Evolutionary conservation across 176 grass and related monocot genomes (phyloP).

Genomic region (Cenchrus purpureus): DNA sequence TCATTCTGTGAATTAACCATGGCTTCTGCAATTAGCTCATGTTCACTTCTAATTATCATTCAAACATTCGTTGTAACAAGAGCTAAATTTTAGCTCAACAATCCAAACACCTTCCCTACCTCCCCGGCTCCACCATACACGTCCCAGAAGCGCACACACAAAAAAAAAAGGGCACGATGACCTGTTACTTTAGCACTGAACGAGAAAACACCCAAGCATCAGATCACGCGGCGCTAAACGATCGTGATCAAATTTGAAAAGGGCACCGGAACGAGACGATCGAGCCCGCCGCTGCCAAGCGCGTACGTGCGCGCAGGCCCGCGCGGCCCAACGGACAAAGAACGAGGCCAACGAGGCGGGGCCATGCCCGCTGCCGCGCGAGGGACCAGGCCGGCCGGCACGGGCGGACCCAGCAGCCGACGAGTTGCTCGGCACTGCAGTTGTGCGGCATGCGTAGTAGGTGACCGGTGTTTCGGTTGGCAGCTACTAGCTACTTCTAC

Average conservation of each 20-base stretch:
- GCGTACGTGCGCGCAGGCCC: constrained; percentile 43
- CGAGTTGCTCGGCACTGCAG: neutral
- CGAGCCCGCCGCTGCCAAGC: neutral
- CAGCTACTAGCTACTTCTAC: neutral
- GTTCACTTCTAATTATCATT: too few species aligned
- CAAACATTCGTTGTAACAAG: too few species aligned
- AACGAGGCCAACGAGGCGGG: neutral
- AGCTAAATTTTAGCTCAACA: too few species aligned
- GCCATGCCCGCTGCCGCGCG: neutral
- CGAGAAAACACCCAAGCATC: too few species aligned
- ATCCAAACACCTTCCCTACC: too few species aligned
- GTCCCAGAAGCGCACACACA: too few species aligned
- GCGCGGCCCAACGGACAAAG: neutral
- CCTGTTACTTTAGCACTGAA: neutral
- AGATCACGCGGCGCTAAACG: constrained; percentile 18
- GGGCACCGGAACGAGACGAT: neutral
- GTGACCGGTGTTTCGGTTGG: constrained; percentile 36
- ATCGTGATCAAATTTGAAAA: neutral
- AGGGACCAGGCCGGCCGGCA: neutral
- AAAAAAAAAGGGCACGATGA: too few species aligned
- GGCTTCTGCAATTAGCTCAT: too few species aligned
- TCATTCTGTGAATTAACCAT: too few species aligned
- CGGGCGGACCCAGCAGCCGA: neutral
- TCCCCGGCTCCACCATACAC: too few species aligned
- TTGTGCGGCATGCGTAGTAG: neutral